Evolutionary conservation across 169 alveolate genomes (phyloP).

Genomic region (Plasmodium gaboni): DNA sequence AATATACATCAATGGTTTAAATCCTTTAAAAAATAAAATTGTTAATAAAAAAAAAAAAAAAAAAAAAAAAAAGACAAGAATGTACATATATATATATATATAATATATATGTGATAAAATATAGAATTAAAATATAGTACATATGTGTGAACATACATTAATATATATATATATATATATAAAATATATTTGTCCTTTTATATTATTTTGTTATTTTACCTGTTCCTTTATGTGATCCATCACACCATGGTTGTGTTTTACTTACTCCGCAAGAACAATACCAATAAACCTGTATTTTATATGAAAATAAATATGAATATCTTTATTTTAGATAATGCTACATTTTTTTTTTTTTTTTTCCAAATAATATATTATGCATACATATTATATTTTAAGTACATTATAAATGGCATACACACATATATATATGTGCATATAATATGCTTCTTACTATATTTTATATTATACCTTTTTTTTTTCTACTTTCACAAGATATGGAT

Average conservation of each 20-base stretch:
- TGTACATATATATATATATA: background rate
- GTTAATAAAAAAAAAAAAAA: background rate
- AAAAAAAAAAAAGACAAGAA: background rate
- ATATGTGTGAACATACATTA: too few relatives aligned
- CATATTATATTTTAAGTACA: background rate
- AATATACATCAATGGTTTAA: slow-evolving; percentile 88
- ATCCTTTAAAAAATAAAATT: slow-evolving; percentile 69
- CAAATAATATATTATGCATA: background rate
- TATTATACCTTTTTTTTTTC: slow-evolving; percentile 81
- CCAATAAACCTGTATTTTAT: slow-evolving; percentile 83
- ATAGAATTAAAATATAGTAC: too few relatives aligned
- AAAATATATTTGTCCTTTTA: background rate
- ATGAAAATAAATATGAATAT: too few relatives aligned
- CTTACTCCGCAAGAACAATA: slow-evolving; percentile 86
- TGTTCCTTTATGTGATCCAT: slow-evolving; percentile 84
- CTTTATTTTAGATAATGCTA: too few relatives aligned
- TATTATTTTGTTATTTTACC: slow-evolving; percentile 67
- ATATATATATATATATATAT: background rate
- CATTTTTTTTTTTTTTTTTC: background rate
- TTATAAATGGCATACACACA: background rate
- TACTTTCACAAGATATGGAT: slow-evolving; percentile 84
- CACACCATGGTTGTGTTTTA: slow-evolving; percentile 87
- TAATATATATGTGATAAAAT: background rate
- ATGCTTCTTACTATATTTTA: background rate
- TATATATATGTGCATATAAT: slow-evolving; percentile 3